Conservation (phyloP, 345 rosid genomes). For the Raphanus sativus region DNA sequence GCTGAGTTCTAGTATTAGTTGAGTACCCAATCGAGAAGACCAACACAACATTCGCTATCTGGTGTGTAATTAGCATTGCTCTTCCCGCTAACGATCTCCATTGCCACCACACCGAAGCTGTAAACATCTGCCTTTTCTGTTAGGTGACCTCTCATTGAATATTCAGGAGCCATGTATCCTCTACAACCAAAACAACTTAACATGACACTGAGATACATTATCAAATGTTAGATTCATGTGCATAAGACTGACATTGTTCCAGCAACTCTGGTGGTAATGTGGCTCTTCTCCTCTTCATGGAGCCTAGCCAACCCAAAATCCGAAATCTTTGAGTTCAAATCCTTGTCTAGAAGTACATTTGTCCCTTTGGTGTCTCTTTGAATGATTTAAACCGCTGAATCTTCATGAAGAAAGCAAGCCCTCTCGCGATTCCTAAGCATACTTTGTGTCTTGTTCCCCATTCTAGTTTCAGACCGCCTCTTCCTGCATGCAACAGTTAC, state of each 20-base stretch:
- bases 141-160: slow-evolving; percentile 52
- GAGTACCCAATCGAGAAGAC: slow-evolving; percentile 59
- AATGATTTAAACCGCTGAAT: slow-evolving; percentile 44
- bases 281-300: slow-evolving; percentile 47
- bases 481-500: slow-evolving; percentile 18
- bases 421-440: slow-evolving; percentile 38
- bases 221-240: neutral
- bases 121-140: slow-evolving; percentile 59
- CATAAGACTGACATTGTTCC: slow-evolving; percentile 52
- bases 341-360: slow-evolving; percentile 49
- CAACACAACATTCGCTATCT: slow-evolving; percentile 32
- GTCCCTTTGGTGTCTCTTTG: slow-evolving; percentile 61
- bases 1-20: neutral
- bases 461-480: slow-evolving; percentile 17
- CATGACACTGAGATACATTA: neutral
- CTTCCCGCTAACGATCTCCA: slow-evolving; percentile 51
- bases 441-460: slow-evolving; percentile 39
- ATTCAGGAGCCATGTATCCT: slow-evolving; percentile 65
- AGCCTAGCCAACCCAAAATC: slow-evolving; percentile 63
- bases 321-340: slow-evolving; percentile 55
- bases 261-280: slow-evolving; percentile 53
- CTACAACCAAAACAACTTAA: slow-evolving; percentile 25
- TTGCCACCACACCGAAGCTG: slow-evolving; percentile 54
- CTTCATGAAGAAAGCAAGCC: slow-evolving; percentile 41
- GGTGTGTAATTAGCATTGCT: slow-evolving; percentile 38